Conservation (phyloP, 768 basidiomycete species). For the Mycena belliarum region DNA sequence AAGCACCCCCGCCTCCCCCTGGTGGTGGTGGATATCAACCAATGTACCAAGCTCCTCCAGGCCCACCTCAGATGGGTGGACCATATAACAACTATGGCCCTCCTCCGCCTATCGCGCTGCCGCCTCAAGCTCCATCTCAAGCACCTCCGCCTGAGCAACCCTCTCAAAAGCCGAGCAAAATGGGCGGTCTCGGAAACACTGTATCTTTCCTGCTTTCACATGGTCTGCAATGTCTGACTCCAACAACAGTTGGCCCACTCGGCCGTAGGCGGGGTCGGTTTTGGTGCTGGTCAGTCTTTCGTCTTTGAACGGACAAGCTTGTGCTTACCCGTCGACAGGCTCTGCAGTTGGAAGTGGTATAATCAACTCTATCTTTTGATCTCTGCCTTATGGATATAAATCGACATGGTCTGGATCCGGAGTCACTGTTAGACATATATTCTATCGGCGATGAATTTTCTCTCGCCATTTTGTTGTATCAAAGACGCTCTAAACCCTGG, state of each 20-base stretch:
- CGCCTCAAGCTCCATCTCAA: not conserved
- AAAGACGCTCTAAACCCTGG: too few species aligned
- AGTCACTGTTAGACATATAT: not conserved
- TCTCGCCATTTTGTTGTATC: too few species aligned
- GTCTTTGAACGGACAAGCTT: conserved; percentile 8
- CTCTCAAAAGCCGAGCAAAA: conserved; percentile 52
- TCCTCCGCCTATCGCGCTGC: conserved; percentile 16
- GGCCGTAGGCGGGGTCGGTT: conserved; percentile 68
- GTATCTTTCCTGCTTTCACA: conserved; percentile 20
- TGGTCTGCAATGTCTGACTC: conserved; percentile 3
- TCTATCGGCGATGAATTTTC: not conserved
- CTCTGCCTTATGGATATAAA: too few species aligned
- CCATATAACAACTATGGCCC: not conserved
- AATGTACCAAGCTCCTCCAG: conserved; percentile 6
- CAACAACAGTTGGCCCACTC: conserved; percentile 47
- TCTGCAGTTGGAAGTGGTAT: conserved; percentile 46
- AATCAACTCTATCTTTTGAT: conserved; percentile 50
- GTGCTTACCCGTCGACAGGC: conserved; percentile 30
- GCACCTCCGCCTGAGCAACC: conserved; percentile 25
- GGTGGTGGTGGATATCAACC: conserved; percentile 7
- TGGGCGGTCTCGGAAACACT: conserved; percentile 50
- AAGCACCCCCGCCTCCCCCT: not conserved
- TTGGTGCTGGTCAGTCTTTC: conserved; percentile 62
- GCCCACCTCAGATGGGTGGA: not conserved
- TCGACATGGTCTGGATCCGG: not conserved